phyloP scores from a whole-genome alignment of 192 early-diverging fungal genomes.

The Umbelopsis vinacea region DNA sequence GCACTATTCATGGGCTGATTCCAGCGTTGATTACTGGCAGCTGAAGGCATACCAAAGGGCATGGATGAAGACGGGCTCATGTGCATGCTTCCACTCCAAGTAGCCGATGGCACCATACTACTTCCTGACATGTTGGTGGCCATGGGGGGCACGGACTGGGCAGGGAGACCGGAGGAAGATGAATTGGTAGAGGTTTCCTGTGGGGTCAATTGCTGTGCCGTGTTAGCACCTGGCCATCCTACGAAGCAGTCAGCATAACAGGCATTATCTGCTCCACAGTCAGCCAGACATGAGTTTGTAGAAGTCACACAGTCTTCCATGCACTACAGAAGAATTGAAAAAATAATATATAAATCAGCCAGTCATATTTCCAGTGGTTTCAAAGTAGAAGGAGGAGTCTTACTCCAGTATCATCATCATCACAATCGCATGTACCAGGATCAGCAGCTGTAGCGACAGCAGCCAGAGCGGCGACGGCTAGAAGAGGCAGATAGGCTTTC shows the following conservation, averaged over 20 bases:
- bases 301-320: not conserved
- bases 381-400: not conserved
- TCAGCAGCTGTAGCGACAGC: not conserved
- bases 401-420: not conserved
- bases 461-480: not conserved
- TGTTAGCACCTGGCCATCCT: constrained; percentile 3
- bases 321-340: not conserved
- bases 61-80: not conserved
- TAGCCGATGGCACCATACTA: constrained; percentile 1
- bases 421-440: not conserved
- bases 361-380: not conserved
- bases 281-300: constrained; percentile 1
- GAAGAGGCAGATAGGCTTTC: constrained; percentile 3
- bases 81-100: not conserved
- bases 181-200: not conserved
- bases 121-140: not conserved
- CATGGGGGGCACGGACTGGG: not conserved
- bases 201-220: not conserved
- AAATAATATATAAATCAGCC: not conserved
- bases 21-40: constrained; percentile 9
- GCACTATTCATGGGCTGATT: not conserved
- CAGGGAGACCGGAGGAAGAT: not conserved
- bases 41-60: not conserved
- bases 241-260: not conserved
- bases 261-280: not conserved